These are phyloP conservation scores for Daldinia childiae DNA, from an alignment of 495 filamentous ascomycete species.

Conservation along the genomic window DNA sequence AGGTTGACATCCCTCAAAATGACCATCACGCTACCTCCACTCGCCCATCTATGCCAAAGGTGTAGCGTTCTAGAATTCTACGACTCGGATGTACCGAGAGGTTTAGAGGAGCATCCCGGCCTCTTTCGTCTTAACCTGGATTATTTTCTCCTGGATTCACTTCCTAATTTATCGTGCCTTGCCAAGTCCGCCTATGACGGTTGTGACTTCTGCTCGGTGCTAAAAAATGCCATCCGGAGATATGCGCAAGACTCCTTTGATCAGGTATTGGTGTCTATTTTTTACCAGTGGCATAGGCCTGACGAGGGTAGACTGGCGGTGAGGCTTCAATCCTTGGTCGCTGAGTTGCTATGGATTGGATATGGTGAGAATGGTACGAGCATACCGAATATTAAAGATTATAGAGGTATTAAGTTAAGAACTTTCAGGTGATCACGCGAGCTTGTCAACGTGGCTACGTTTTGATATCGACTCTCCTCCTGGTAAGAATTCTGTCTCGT, in stretches of 20 bases:
- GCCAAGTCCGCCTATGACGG: neutral
- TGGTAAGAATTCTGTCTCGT: constrained; percentile 1
- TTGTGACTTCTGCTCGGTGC: neutral
- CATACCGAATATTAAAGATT: neutral
- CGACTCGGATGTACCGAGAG: neutral
- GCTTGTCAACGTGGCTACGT: constrained; percentile 2
- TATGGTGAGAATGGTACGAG: neutral
- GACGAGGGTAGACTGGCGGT: neutral
- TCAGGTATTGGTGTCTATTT: neutral
- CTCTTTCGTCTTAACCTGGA: neutral
- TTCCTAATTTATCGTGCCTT: neutral
- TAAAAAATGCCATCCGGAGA: neutral
- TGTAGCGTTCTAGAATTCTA: neutral
- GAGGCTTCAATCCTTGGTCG: neutral
- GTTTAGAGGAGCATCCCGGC: neutral
- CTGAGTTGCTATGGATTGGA: neutral
- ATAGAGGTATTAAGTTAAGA: neutral
- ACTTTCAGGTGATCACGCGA: neutral
- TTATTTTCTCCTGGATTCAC: neutral
- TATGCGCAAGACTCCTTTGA: neutral
- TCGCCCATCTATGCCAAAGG: neutral
- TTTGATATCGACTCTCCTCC: constrained; percentile 16
- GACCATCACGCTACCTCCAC: neutral
- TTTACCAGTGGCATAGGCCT: neutral
- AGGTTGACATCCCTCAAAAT: neutral